phyloP scores from a whole-genome alignment of 257 asterid genomes.

The Nicotiana knightiana region DNA sequence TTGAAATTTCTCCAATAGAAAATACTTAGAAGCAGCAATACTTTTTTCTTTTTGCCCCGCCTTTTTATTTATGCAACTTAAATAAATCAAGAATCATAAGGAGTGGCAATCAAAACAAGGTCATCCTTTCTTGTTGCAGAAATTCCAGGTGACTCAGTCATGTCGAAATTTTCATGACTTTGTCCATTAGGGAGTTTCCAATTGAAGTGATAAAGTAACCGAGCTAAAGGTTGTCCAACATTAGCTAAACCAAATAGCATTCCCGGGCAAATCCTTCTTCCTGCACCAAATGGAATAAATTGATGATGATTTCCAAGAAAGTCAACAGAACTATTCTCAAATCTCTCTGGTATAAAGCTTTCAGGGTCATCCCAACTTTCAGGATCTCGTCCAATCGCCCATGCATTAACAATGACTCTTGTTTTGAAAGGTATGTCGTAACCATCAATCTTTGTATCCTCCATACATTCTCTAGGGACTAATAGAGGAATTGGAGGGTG shows the following conservation, averaged over 20 bases:
- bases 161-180: not conserved
- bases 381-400: constrained; percentile 28
- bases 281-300: constrained; percentile 22
- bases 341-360: constrained; percentile 19
- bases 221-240: constrained; percentile 16
- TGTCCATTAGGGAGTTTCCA: constrained; percentile 16
- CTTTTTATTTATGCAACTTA: not conserved
- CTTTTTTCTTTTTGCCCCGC: not conserved
- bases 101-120: constrained; percentile 13
- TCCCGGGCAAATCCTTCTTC: constrained; percentile 19
- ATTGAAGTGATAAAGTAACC: constrained; percentile 13
- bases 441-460: constrained; percentile 12
- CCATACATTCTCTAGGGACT: constrained; percentile 18
- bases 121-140: constrained; percentile 13
- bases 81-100: not conserved
- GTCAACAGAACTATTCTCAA: constrained; percentile 12
- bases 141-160: constrained; percentile 4
- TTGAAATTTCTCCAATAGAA: not conserved
- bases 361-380: constrained; percentile 15
- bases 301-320: constrained; percentile 14
- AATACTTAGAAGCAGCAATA: not conserved
- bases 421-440: constrained; percentile 9
- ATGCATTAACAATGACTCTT: constrained; percentile 16
- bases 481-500: constrained; percentile 20
- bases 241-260: constrained; percentile 10